A percentile compares a stretch with the other conserved stretches of the same genome.
phyloP scores from a whole-genome alignment of 2,329 filamentous ascomycete species.

The Aspergillus calidoustus region DNA sequence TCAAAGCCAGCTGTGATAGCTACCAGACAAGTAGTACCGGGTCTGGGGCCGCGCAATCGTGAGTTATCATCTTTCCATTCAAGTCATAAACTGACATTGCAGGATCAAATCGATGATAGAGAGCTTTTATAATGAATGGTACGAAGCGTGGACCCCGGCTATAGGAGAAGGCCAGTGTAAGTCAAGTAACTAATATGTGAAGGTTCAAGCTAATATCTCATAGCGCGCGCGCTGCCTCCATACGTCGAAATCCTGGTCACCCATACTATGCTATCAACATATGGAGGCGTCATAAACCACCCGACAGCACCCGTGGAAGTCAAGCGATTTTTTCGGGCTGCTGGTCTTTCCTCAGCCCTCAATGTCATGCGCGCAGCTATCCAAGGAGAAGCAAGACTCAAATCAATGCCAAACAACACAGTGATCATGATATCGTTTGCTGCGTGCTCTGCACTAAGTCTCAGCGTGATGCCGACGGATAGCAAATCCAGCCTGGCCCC shows the following conservation, averaged over 20 bases:
- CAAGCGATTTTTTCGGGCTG: conserved; percentile 73
- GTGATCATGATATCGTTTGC: conserved; percentile 80
- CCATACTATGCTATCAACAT: conserved; percentile 74
- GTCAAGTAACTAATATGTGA: conserved; percentile 14
- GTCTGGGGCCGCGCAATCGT: conserved; percentile 39
- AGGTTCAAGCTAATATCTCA: conserved; percentile 47
- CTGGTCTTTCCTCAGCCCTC: conserved; percentile 71
- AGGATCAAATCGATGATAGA: conserved; percentile 65
- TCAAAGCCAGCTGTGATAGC: conserved; percentile 44
- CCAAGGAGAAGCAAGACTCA: conserved; percentile 70
- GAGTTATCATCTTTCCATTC: conserved; percentile 5
- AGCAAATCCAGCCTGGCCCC: conserved; percentile 62
- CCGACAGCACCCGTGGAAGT: conserved; percentile 72
- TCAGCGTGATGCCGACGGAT: conserved; percentile 63
- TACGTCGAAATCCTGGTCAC: conserved; percentile 77
- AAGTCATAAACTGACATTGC: neutral
- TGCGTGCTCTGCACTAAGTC: conserved; percentile 69
- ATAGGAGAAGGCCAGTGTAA: conserved; percentile 60
- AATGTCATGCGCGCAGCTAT: conserved; percentile 76
- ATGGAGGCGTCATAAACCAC: conserved; percentile 75
- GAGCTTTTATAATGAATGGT: conserved; percentile 69
- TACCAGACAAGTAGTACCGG: conserved; percentile 38
- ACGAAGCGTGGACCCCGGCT: conserved; percentile 63
- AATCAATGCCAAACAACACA: conserved; percentile 79
- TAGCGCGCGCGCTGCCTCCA: conserved; percentile 59